Evolutionary conservation across 495 filamentous ascomycete species (phyloP).

Genomic region (Pseudotulostoma volvatum): DNA sequence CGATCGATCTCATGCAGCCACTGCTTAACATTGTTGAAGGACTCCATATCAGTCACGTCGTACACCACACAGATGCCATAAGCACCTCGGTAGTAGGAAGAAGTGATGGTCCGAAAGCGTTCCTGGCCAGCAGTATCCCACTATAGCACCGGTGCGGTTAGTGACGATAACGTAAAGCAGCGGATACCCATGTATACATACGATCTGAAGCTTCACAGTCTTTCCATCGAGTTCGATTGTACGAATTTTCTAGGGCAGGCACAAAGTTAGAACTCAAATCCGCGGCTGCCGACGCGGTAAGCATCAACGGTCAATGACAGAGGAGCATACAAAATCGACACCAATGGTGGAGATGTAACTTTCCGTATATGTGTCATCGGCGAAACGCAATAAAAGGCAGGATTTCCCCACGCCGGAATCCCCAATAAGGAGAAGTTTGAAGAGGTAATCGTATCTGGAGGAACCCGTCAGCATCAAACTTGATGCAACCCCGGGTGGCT

Average conservation of each 20-base stretch:
- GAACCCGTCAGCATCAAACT: constrained; percentile 2
- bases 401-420: constrained; percentile 99
- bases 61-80: constrained; percentile 99
- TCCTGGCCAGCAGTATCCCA: constrained; percentile 99
- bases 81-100: constrained; percentile 95
- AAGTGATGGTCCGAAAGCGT: constrained; percentile 98
- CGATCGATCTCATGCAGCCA: constrained; percentile 99
- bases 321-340: constrained; percentile 79
- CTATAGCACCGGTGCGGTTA: constrained; percentile 29
- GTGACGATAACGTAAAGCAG: constrained; percentile 5
- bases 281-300: no score
- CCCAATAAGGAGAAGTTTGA: constrained; percentile 99
- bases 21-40: constrained; percentile 99
- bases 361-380: constrained; percentile 99
- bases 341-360: constrained; percentile 99
- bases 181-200: constrained; percentile 30
- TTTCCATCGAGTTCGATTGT: constrained; percentile 98
- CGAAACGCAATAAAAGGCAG: constrained; percentile 90
- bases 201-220: constrained; percentile 98
- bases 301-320: no score
- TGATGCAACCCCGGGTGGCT: not conserved
- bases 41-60: constrained; percentile 99
- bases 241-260: constrained; percentile 72
- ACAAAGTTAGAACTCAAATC: constrained; percentile 2
- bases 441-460: constrained; percentile 97